Conservation (phyloP, 345 rosid genomes). For the Populus simonii region DNA sequence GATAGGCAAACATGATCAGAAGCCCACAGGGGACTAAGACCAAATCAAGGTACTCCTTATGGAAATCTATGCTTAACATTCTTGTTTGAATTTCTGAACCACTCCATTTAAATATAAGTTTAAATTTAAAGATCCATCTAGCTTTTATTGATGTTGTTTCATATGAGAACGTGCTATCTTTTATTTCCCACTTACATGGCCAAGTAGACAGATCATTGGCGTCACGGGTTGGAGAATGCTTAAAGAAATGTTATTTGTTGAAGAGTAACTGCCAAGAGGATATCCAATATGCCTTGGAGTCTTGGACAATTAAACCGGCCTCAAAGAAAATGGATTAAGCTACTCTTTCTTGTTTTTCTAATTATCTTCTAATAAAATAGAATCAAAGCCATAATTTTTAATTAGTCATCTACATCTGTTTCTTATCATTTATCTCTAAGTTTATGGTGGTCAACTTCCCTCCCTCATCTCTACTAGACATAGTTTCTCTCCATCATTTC, state of each 20-base stretch:
- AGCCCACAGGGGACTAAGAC: constrained; percentile 32
- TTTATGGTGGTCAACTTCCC: background rate
- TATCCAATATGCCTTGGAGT: no score
- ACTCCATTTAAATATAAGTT: background rate
- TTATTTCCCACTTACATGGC: background rate
- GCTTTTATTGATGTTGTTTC: background rate
- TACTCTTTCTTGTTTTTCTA: no score
- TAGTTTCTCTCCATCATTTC: no score
- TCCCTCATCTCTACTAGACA: background rate
- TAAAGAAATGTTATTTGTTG: background rate
- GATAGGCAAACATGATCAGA: constrained; percentile 25
- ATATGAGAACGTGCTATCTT: constrained; percentile 8
- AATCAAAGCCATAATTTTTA: background rate
- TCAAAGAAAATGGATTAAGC: no score
- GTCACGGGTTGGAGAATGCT: background rate
- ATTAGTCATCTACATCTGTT: background rate
- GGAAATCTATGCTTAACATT: background rate
- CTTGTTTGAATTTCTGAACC: background rate
- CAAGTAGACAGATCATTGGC: background rate
- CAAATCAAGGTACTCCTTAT: constrained; percentile 17
- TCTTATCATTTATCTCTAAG: background rate
- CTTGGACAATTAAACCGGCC: no score
- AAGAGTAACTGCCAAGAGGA: no score
- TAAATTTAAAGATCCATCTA: background rate
- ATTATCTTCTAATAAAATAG: background rate